These are phyloP conservation scores for Penicillium sp. DNA, from an alignment of 2,329 filamentous ascomycete genomes.

Conservation along the genomic window DNA sequence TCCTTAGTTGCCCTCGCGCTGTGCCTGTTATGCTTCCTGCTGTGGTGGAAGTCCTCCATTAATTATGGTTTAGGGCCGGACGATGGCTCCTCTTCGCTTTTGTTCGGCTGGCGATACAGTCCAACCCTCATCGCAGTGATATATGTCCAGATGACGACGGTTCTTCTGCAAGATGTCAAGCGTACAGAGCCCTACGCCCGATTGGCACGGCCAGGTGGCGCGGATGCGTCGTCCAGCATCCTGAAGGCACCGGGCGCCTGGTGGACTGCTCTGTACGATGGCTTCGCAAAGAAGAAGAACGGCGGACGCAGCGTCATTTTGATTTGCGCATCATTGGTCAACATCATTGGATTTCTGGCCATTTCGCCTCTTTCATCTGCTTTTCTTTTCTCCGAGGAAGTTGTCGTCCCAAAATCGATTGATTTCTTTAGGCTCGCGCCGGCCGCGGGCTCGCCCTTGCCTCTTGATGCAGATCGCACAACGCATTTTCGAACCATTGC, in stretches of 20 bases:
- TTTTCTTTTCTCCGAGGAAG: conserved; percentile 13
- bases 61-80: conserved; percentile 28
- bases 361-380: conserved; percentile 21
- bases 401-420: conserved; percentile 3
- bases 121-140: conserved; percentile 32
- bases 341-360: conserved; percentile 19
- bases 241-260: conserved; percentile 24
- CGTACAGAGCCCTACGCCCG: conserved; percentile 31
- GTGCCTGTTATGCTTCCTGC: conserved; percentile 14
- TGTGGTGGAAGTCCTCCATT: conserved; percentile 23
- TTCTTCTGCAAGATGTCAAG: conserved; percentile 26
- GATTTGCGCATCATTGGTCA: conserved; percentile 12
- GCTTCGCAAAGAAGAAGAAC: conserved; percentile 19
- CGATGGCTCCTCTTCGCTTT: conserved; percentile 24
- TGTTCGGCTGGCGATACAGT: conserved; percentile 33
- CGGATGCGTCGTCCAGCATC: conserved; percentile 17
- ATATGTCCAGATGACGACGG: conserved; percentile 26
- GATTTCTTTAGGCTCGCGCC: conserved; percentile 9
- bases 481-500: conserved; percentile 29
- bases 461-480: conserved; percentile 19
- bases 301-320: conserved; percentile 12
- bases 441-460: conserved; percentile 5
- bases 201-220: conserved; percentile 19
- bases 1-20: not conserved
- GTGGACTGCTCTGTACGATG: conserved; percentile 25